Base-by-base conservation (phyloP, 1,139 yeast species). In the Nakaseomyces nivariensis region DNA sequence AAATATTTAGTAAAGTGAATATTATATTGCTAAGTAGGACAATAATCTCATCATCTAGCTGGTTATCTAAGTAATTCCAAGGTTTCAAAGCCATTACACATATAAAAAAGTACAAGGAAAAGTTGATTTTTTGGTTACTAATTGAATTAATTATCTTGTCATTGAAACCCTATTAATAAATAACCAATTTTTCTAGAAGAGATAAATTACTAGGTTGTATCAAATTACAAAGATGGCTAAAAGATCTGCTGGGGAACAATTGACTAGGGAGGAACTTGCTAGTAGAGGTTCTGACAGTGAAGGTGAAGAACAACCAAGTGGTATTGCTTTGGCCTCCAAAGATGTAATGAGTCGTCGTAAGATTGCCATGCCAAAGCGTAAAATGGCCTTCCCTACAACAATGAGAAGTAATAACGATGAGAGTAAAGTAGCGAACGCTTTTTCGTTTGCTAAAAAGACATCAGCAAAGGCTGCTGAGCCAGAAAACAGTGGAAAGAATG, bases 321-420 rank as follows among this genome's bases (percentile, higher is more conserved):
- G 63, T n/a, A 72, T 72, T 34, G 59, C 57, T 26, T 57, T 61
- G 46, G 95, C 96, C 0, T 74, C 85, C 5, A 73, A 77, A 1
- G 79, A 74, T 4, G 81, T 79, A 5, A 68, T 88, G 75, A 78
- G 92, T 9, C 75, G 69, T 50, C 74, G 97, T 62, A 85, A 81
- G 70, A 73, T 84, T 48, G 72, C 85, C 27, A 75, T 76, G 63
- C 89, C 90, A 11, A 75, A 76, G 52, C 58, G 59, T 32, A 63
- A 57, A 51, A 58, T 59, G 56, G 56, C 57, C 10, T 56, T 57
- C 27, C 43, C 50, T 6, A 36, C 45, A 26, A 45, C 40, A 22
- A 24, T 36, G 9, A 37, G 29, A 3, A 40, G 36, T 11, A 27
- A 48, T 24, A 52, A 51, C 13, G 52, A 46, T n/a, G 59, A 54